Base-by-base conservation (phyloP, 1,139 yeast species). In the Nakaseomyces bracarensis region DNA sequence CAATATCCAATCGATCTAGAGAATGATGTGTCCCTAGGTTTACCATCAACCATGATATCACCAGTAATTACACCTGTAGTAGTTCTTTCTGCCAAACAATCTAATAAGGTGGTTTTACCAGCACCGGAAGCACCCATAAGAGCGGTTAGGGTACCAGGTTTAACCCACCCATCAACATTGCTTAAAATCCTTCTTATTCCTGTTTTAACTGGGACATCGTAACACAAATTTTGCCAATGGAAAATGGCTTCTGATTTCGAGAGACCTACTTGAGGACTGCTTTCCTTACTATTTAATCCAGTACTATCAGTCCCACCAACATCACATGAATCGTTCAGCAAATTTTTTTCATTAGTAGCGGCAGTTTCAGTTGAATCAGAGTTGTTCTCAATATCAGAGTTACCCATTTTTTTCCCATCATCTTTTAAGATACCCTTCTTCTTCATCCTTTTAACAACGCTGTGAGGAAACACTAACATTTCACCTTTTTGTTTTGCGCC, bases 81-180 rank as follows among this genome's bases (percentile, higher is more conserved):
- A 29, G 81, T 81, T 64, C 94, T 77, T 52, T 79, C 80, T 22
- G 91, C 85, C 50, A 82, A 69, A 48, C 83, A 82, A 64, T 82
- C 86, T 46, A 83, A 68, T 38, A 77, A 59, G 1, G 93, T 82
- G 13, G 93, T 83, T 58, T 82, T 82, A 68, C 93, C 93, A 40
- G 93, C 93, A 65, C 94, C 94, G 18, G 93, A 81, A 16, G 89
- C 82, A 50, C 94, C 94, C 93, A 83, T 82, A 35, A 82, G 66
- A 7, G 91, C 91, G 33, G 87, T 81, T 50, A 81, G 65, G 11
- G 82, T 77, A 49, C 82, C 81, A 10, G 89, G 89, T 57, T 79
- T 79, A 38, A 83, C 91, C 83, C 85, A 83, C 41, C 94, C 94
- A 59, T 82, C 87, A 43, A 83, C 84, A 48, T 75, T 74, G 53